Conservation (phyloP, 2,329 filamentous ascomycete species). For the Penicillium brevicompactum region DNA sequence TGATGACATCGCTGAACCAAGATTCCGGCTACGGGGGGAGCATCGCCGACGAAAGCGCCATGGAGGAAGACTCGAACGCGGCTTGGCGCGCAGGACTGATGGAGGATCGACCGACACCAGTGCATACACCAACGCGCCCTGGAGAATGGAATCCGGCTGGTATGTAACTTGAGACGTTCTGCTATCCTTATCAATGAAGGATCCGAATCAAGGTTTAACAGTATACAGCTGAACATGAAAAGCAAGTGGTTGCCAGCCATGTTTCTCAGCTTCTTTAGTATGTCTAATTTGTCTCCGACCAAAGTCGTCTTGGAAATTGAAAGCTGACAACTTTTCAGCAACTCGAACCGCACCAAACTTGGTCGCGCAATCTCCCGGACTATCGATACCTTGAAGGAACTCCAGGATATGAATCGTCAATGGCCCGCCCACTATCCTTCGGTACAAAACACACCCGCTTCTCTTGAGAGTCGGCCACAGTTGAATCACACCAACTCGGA, state of each 20-base stretch:
- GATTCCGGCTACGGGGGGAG: constrained; percentile 94
- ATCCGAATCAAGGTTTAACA: constrained; percentile 18
- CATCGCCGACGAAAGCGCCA: constrained; percentile 63
- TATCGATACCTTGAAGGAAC: constrained; percentile 76
- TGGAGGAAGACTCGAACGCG: constrained; percentile 44
- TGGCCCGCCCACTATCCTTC: constrained; percentile 97
- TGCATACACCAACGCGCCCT: constrained; percentile 54
- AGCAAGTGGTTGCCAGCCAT: constrained; percentile 73
- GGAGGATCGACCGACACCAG: constrained; percentile 60
- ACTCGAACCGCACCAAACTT: constrained; percentile 85
- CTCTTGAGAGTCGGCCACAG: constrained; percentile 36
- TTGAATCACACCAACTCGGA: constrained; percentile 41
- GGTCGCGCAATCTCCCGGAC: constrained; percentile 84
- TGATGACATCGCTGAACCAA: constrained; percentile 78
- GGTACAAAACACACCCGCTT: constrained; percentile 31
- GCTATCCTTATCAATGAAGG: neutral
- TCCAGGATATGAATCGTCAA: constrained; percentile 84
- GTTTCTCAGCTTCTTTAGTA: constrained; percentile 88
- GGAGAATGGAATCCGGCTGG: constrained; percentile 52
- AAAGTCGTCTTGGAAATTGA: neutral
- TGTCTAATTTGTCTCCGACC: constrained; percentile 16
- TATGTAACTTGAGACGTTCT: constrained; percentile 15
- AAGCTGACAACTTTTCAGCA: constrained; percentile 50
- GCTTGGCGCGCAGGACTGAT: constrained; percentile 59
- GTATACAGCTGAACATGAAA: constrained; percentile 60